phyloP scores from a whole-genome alignment of 176 grass and related monocot species.

The Avena atlantica region DNA sequence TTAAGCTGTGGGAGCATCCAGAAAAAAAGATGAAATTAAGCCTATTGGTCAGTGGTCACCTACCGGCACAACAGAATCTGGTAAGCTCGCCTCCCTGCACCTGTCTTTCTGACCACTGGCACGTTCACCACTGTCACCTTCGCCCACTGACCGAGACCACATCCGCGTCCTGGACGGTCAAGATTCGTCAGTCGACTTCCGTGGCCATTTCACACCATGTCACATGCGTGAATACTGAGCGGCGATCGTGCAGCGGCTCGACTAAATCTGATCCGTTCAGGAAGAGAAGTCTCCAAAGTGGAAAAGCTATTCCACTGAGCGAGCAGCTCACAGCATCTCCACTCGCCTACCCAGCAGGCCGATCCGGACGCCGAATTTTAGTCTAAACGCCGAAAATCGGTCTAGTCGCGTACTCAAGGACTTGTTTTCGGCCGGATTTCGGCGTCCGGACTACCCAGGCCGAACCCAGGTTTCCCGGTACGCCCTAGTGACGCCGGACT shows the following conservation, averaged over 20 bases:
- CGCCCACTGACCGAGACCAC: background rate
- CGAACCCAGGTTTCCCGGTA: too few relatives aligned
- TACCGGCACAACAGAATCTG: background rate
- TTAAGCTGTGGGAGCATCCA: background rate
- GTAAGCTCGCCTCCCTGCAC: background rate
- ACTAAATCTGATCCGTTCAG: background rate
- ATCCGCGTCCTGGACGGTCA: background rate
- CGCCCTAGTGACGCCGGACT: too few relatives aligned
- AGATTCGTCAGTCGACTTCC: background rate
- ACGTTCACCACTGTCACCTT: too few relatives aligned
- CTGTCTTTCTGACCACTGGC: background rate
- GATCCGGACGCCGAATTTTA: too few relatives aligned
- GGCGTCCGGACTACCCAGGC: too few relatives aligned
- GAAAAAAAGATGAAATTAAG: background rate
- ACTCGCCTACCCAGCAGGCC: too few relatives aligned
- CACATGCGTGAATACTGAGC: constrained; percentile 2
- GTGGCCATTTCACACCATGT: background rate
- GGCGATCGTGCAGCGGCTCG: background rate
- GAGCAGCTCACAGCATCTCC: too few relatives aligned
- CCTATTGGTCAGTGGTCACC: background rate
- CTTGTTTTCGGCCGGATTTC: too few relatives aligned
- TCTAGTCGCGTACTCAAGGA: too few relatives aligned
- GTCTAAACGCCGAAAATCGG: too few relatives aligned
- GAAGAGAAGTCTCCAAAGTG: background rate
- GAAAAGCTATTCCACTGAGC: background rate